phyloP scores from a whole-genome alignment of 2,329 filamentous ascomycete genomes.

The Claviceps paspali region DNA sequence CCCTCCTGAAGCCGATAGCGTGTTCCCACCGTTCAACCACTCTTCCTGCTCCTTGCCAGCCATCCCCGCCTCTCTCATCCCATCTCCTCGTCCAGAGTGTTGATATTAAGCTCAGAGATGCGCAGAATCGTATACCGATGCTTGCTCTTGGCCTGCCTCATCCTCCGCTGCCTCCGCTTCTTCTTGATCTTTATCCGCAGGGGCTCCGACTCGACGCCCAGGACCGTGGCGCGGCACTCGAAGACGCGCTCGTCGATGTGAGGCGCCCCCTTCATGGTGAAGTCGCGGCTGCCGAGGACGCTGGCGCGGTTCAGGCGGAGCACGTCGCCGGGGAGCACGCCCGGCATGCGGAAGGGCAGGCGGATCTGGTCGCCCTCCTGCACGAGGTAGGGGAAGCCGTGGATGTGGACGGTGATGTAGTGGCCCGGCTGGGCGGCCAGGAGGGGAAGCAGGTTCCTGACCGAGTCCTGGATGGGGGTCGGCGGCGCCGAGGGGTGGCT shows the following conservation, averaged over 20 bases:
- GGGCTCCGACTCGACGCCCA: slow-evolving; percentile 71
- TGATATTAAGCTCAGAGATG: slow-evolving; percentile 66
- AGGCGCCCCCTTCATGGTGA: slow-evolving; percentile 69
- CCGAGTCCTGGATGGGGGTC: slow-evolving; percentile 34
- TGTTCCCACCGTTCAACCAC: too few relatives aligned
- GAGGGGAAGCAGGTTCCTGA: slow-evolving; percentile 50
- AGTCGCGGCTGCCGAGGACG: slow-evolving; percentile 73
- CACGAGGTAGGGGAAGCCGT: slow-evolving; percentile 66
- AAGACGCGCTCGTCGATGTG: slow-evolving; percentile 75
- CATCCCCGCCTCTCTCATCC: slow-evolving; percentile 7
- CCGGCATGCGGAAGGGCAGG: slow-evolving; percentile 66
- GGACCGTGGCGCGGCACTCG: slow-evolving; percentile 70
- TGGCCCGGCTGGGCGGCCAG: slow-evolving; percentile 58
- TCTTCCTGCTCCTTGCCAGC: too few relatives aligned
- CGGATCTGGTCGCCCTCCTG: slow-evolving; percentile 61
- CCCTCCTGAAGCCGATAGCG: too few relatives aligned
- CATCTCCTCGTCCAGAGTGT: slow-evolving; percentile 26
- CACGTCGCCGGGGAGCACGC: slow-evolving; percentile 65
- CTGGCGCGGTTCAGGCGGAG: slow-evolving; percentile 77
- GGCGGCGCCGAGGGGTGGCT: slow-evolving; percentile 21
- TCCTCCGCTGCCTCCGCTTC: slow-evolving; percentile 59
- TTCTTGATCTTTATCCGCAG: slow-evolving; percentile 66
- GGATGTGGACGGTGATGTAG: slow-evolving; percentile 69
- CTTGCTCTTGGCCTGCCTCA: slow-evolving; percentile 73
- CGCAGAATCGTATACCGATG: slow-evolving; percentile 75